Percentiles rank a stretch among this genome's conserved stretches.
These are phyloP conservation scores for Silene coronaria DNA, from an alignment of 179 eudicot genomes.

Conservation along the genomic window DNA sequence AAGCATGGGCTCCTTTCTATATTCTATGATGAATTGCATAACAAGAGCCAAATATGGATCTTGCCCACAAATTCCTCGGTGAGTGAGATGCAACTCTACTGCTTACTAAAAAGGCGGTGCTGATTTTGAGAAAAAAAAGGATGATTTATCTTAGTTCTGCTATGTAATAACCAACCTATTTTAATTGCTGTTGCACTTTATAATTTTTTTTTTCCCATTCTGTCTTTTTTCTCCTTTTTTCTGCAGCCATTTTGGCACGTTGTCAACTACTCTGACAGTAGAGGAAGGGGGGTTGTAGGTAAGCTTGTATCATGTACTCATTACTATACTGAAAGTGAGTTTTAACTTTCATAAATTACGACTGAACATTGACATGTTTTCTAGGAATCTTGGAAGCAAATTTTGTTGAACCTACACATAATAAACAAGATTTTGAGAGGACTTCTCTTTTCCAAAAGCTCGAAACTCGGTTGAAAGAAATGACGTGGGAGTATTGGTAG, in stretches of 20 bases:
- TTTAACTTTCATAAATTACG: neutral
- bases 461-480: slow-evolving; percentile 73
- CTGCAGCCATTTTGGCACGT: slow-evolving; percentile 91
- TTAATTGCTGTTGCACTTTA: neutral
- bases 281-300: slow-evolving; percentile 97
- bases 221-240: slow-evolving; percentile 9
- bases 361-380: neutral
- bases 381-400: slow-evolving; percentile 87
- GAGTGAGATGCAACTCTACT: neutral
- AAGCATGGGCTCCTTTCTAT: slow-evolving; percentile 1
- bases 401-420: slow-evolving; percentile 85
- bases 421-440: slow-evolving; percentile 97
- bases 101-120: neutral
- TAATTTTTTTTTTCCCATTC: neutral
- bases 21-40: neutral
- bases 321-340: neutral
- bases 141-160: neutral
- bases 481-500: slow-evolving; percentile 96
- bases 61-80: neutral
- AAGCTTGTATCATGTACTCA: slow-evolving; percentile 20
- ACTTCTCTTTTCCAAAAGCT: slow-evolving; percentile 86
- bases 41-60: neutral
- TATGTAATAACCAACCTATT: neutral
- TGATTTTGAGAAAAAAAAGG: neutral
- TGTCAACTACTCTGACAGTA: slow-evolving; percentile 48